Base-by-base conservation (phyloP, 1,284 basidiomycete species). In the Thelephora terrestris region DNA sequence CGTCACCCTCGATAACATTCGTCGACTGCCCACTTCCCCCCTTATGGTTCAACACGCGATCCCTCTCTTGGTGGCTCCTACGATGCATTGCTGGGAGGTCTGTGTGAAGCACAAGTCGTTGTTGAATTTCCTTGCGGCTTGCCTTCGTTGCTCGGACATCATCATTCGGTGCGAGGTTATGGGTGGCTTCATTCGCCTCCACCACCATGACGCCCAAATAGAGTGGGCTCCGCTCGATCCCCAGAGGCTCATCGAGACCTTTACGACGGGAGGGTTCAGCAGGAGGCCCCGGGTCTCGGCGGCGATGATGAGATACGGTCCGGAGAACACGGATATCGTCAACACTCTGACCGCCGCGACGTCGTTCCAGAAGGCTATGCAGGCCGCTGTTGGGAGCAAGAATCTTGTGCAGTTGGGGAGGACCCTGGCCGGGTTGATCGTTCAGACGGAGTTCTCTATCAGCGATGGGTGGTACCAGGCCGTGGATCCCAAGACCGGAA, bases 381-480 rank as follows among this genome's bases (percentile, higher is more conserved):
- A 76, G 61, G 46, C 62, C 14, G 67, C 61, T 48, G 66, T 65
- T 0, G 64, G 71, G 43, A 69, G 75, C 55, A 63, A 61, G 34
- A 69, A 83, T 57, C 55, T 82, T 2, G 71, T 71, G 55, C 50
- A 65, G 4, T 69, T 83, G 3, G 78, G 78, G 0, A 54, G 72
- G 37, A 66, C 63, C 43, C 61, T 79, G 27, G 72, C 71, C 1
- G 61, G 66, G 9, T 62, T 77, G 45, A 74, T 82, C 54, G 57
- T 74, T 21, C 64, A 67, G 34, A 80, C 76, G 3, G 79, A 83
- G 55, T 81, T 75, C 56, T 73, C 78, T 4, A 69, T 83, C 49
- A 58, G 64, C 10, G 71, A 81, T 17, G 80, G 80, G 5, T 62
- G 57, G 21, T 83, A 74, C 61, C 67, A 77, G 53, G 53, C 61